Evolutionary conservation across 2,329 filamentous ascomycete species (phyloP), one percentile per base, ranked within the genome.

Genomic region (Alternaria ethzedia): DNA sequence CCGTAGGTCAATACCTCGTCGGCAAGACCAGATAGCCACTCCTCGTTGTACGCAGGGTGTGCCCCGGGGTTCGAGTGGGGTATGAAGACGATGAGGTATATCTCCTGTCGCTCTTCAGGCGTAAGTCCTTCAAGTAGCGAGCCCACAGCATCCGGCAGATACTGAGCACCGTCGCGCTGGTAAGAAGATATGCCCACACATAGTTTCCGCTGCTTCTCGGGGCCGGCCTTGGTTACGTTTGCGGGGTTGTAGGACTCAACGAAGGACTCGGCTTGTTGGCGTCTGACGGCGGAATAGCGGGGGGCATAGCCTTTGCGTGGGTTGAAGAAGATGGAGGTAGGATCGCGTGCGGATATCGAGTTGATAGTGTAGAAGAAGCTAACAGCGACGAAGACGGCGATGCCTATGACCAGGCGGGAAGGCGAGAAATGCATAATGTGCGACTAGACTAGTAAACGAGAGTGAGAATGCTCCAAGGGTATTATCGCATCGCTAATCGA

Each of bases 171-270:
- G 12, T 80, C 67, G 13, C 83, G 76, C 15, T 78, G 80, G 30
- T 83, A 76, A 1, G 81, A 80, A 11, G 82, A 78, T 55, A 85
- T 78, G 3, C 82, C 83, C 3, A 85, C 70, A 57, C 83, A 85
- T 11, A 84, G 62, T 49, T 74, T 74, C 54, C 70, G 59, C 49
- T 71, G 68, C 54, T 57, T 62, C 41, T 68, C 64, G 12, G 57
- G 52, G 25, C 61, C 60, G 21, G 67, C 59, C 41, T 70, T 73
- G 23, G 63, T 47, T 8, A 69, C 62, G 25, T 65, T 70, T n/a
- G 68, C 60, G 49, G 65, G 51, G 63, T 72, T 69, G 45, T 68
- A 71, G 8, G 69, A 54, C 17, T 64, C 45, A 21, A 79, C 66
- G 55, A 73, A 79, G 11, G 60, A 64, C 17, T 73, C 70, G 54